Evolutionary conservation across 495 filamentous ascomycete genomes (phyloP), one percentile per base, ranked within the genome.

Genomic region (Xylaria intraflava): DNA sequence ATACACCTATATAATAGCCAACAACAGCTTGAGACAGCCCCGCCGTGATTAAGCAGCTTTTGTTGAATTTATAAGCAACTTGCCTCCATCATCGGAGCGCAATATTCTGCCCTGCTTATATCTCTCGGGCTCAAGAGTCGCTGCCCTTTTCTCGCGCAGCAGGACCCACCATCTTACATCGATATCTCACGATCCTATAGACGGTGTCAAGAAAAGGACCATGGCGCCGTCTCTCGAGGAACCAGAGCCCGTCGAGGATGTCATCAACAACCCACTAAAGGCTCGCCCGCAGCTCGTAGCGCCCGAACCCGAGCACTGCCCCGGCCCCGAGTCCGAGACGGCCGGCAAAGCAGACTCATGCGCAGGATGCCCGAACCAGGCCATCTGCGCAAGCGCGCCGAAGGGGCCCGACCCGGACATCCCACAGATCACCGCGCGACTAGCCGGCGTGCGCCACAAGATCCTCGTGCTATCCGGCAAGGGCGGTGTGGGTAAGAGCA

Each of bases 371-470:
- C 93, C 93, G 2, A 98, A 98, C 71, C 91, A 98, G 77, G 69
- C 79, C 12, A 97, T 98, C 57, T 98, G 93, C 73, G 90, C 92
- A 36, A 85, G 90, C 1, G 85, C 90, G 1, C 93, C 94, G 24
- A 97, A 96, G 69, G 93, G 92, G 2, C 92, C 94, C 11, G 93
- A 98, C 66, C 93, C 92, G 0, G 94, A 97, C 68, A 83, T 97
- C 49, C 84, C 90, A 0, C 65, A 90, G 53, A 96, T 98, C 60
- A 84, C 89, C 19, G 78, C 84, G 40, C 90, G 90, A 1, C 83
- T 98, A 11, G 78, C 88, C 8, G 78, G 79, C 49, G 83, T 98
- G 51, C 77, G 79, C 45, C 92, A 96, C 75, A 97, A 97, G 70
- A 84, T 97, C 56, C 78, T 98, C 24, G 80, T 97, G 9, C 78